Conservation (phyloP, 176 grass and related monocot species). For the Phoenix roebelenii region DNA sequence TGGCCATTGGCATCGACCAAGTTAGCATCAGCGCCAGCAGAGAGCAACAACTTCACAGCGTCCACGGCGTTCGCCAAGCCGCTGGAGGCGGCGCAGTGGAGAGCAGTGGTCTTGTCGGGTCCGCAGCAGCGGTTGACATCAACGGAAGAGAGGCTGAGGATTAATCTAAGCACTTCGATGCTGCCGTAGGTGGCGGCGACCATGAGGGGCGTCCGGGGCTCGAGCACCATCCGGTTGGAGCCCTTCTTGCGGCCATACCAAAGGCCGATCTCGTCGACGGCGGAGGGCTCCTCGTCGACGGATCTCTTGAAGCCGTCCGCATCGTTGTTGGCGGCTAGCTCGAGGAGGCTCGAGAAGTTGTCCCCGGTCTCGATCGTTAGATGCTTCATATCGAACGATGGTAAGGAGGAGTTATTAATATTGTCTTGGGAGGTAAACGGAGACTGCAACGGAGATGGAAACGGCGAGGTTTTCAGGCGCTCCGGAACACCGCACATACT, state of each 20-base stretch:
- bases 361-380: conserved; percentile 56
- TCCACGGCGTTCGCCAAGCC: conserved; percentile 38
- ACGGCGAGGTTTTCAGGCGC: no score
- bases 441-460: no score
- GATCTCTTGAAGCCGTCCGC: conserved; percentile 27
- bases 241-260: conserved; percentile 70
- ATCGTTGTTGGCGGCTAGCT: conserved; percentile 60
- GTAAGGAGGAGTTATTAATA: no score
- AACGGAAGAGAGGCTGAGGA: conserved; percentile 45
- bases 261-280: conserved; percentile 44
- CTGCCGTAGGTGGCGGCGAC: conserved; percentile 71
- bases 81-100: conserved; percentile 71
- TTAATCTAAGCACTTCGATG: conserved; percentile 28
- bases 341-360: conserved; percentile 40
- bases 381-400: neutral
- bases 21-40: conserved; percentile 29
- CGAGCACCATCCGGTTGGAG: conserved; percentile 21
- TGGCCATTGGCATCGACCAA: conserved; percentile 32
- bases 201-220: conserved; percentile 68
- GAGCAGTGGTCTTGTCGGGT: conserved; percentile 49
- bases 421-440: no score
- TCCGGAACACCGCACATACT: no score
- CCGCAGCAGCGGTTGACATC: conserved; percentile 44
- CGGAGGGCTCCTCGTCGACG: conserved; percentile 31
- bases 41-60: conserved; percentile 38